These are phyloP conservation scores for Sporothrix curviconia DNA, from an alignment of 2,329 filamentous ascomycete species.

Conservation along the genomic window DNA sequence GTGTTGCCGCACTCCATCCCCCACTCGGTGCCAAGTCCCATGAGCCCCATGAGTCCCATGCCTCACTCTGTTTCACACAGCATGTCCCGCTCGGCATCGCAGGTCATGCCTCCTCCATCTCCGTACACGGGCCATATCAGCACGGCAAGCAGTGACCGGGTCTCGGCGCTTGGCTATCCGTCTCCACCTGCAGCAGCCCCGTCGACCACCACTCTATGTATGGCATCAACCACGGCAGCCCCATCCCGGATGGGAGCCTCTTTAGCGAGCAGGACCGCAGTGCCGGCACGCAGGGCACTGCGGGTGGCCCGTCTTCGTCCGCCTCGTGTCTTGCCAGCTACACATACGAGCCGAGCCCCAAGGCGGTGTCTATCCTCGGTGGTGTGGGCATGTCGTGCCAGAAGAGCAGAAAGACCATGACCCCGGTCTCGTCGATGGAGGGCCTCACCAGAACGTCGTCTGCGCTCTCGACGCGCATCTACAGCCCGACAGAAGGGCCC, in stretches of 20 bases:
- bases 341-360: conserved; percentile 5
- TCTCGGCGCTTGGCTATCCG: neutral
- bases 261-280: conserved; percentile 14
- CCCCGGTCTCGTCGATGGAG: neutral
- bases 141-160: neutral
- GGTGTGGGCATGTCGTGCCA: neutral
- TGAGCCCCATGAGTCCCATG: neutral
- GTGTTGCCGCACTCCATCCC: neutral
- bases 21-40: neutral
- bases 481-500: conserved; percentile 1
- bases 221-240: neutral
- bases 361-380: neutral
- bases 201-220: neutral
- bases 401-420: neutral
- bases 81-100: no score
- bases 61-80: no score
- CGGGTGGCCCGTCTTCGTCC: neutral
- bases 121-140: neutral
- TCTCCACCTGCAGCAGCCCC: neutral
- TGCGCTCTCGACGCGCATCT: neutral
- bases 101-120: neutral
- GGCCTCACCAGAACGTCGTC: neutral
- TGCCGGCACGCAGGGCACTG: conserved; percentile 5
- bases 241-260: neutral
- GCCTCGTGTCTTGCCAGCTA: conserved; percentile 10